Evolutionary conservation across 768 basidiomycete species (phyloP), one percentile per base, ranked within the genome.

Genomic region (Sistotremastrum niveocremeum): DNA sequence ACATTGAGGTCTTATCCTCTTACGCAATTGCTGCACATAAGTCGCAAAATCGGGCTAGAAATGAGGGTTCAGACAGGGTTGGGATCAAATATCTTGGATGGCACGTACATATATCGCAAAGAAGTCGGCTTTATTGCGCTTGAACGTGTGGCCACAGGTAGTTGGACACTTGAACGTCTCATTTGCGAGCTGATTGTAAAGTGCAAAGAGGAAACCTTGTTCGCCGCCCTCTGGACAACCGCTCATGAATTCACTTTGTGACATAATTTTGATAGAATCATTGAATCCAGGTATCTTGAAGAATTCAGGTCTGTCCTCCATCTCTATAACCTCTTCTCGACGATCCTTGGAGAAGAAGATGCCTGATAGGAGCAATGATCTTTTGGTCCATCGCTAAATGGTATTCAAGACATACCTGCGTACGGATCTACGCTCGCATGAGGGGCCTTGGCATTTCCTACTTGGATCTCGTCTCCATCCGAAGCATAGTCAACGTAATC

Each of bases 301-400:
- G 8, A 65, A 58, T 59, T 84, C 81, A 5, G 80, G 72, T 42
- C 80, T 73, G 62, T 91, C 89, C 56, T 91, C 83, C 1, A 91
- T 77, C 65, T 95, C 90, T 41, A 93, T 87, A 35, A 93, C 84
- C 61, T 86, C 85, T 62, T 94, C 91, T 37, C 77, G 75, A 41
- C 91, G 75, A 58, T 91, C 88, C 66, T 94, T 94, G 38, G 90
- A 94, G 62, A 91, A 95, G 71, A 94, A 94, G 45, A 94, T 77
- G 28, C 87, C 89, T 89, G 48, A 38, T 40, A 44, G 12, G 30
- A 37, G 53, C 37, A 51, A 46, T 49, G 38, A 48, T 43, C 9
- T 20, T 29, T 34, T 37, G 41, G 6, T 48, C 7, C 8, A n/a
- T 41, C 34, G 33, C 30, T 20, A n/a, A 42, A 28, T n/a, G 8